phyloP scores from a whole-genome alignment of 805 yeast species.

The Kuraishia ogatae region DNA sequence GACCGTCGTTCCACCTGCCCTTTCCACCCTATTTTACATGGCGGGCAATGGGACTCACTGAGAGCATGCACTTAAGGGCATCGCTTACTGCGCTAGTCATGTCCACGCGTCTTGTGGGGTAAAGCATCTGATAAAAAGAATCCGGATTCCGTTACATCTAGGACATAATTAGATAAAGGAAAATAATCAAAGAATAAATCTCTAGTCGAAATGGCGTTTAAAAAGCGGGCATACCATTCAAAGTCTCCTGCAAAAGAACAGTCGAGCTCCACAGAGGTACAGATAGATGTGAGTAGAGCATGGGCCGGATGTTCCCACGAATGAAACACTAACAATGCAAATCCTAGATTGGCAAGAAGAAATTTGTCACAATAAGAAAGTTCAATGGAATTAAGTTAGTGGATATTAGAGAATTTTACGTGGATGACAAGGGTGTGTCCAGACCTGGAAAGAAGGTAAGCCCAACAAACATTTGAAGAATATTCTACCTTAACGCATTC shows the following conservation, averaged over 20 bases:
- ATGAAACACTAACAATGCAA: background rate
- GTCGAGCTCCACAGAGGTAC: background rate
- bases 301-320: background rate
- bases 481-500: background rate
- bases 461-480: too few species aligned
- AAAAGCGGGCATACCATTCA: background rate
- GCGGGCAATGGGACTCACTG: too few species aligned
- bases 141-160: too few species aligned
- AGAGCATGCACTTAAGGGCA: too few species aligned
- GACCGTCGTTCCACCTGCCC: too few species aligned
- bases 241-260: background rate
- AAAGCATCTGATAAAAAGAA: too few species aligned
- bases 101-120: too few species aligned
- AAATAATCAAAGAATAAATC: background rate
- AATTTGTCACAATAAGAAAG: slow-evolving; percentile 64
- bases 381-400: slow-evolving; percentile 61
- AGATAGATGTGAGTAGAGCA: background rate
- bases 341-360: slow-evolving; percentile 35
- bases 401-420: slow-evolving; percentile 81
- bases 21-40: too few species aligned
- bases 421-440: slow-evolving; percentile 45
- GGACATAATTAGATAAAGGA: too few species aligned
- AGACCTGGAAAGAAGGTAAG: slow-evolving; percentile 72
- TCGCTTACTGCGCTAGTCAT: too few species aligned
- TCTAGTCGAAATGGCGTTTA: background rate